Evolutionary conservation across 1,284 basidiomycete species (phyloP).

Genomic region (Rhodotorula glutinis): DNA sequence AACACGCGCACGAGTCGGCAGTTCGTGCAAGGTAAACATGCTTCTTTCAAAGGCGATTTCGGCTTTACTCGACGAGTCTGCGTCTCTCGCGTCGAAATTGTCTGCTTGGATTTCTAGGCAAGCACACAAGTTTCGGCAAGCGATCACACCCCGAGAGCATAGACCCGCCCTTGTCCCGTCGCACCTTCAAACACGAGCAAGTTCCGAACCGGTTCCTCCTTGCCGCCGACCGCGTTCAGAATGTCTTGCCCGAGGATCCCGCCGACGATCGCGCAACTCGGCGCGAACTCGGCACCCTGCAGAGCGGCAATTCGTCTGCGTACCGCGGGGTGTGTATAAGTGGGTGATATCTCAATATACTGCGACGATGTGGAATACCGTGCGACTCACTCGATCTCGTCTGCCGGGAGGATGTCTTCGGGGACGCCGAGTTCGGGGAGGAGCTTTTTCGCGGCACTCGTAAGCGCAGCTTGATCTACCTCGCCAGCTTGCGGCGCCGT

Average conservation of each 20-base stretch:
- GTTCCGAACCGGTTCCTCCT: constrained; percentile 88
- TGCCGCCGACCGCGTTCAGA: constrained; percentile 80
- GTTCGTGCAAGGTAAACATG: no score
- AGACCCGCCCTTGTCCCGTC: constrained; percentile 53
- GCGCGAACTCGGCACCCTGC: constrained; percentile 73
- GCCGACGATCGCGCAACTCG: constrained; percentile 86
- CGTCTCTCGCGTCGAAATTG: no score
- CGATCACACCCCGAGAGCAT: constrained; percentile 16
- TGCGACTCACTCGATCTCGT: constrained; percentile 22
- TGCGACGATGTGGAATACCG: no score
- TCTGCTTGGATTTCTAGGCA: no score
- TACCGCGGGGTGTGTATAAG: no score
- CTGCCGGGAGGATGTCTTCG: not conserved
- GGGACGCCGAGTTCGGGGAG: not conserved
- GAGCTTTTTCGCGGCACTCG: not conserved
- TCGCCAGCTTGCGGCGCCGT: not conserved
- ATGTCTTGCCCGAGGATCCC: constrained; percentile 94
- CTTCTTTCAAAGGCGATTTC: no score
- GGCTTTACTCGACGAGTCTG: no score
- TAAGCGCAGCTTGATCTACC: not conserved
- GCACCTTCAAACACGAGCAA: constrained; percentile 84
- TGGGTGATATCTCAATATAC: not conserved
- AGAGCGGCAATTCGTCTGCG: constrained; percentile 24
- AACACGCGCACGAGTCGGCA: no score
- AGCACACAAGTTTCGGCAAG: no score